phyloP scores from a whole-genome alignment of 306 rosid species.

The Lathyrus tuberosus region DNA sequence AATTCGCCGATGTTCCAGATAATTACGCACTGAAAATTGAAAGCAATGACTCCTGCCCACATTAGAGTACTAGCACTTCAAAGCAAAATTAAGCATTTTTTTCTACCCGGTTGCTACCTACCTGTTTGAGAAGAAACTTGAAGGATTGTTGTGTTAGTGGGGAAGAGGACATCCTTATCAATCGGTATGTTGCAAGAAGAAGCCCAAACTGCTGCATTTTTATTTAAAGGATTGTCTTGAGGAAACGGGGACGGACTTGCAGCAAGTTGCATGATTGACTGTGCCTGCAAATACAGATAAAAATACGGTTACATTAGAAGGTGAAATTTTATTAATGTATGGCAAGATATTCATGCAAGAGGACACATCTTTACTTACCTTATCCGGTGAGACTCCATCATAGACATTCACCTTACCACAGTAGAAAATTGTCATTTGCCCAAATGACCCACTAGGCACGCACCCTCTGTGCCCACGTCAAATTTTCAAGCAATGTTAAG shows the following conservation, averaged over 20 bases:
- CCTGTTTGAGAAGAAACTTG: conserved; percentile 73
- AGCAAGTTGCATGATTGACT: conserved; percentile 83
- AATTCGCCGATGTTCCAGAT: conserved; percentile 27
- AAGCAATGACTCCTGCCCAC: conserved; percentile 13
- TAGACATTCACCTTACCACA: conserved; percentile 97
- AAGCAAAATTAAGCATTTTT: conserved; percentile 12
- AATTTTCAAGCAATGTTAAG: conserved; percentile 35
- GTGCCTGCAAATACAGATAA: conserved; percentile 90
- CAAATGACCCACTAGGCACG: conserved; percentile 54
- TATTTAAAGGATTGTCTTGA: conserved; percentile 57
- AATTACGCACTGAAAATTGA: conserved; percentile 18
- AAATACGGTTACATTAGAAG: conserved; percentile 50
- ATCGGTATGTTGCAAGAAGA: conserved; percentile 52
- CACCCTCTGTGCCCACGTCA: conserved; percentile 69
- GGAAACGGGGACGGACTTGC: conserved; percentile 62
- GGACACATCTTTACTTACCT: conserved; percentile 72
- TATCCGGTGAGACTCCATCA: conserved; percentile 82
- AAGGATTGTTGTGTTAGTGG: conserved; percentile 54
- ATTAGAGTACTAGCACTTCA: conserved; percentile 14
- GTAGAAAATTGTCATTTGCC: conserved; percentile 95
- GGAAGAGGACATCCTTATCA: conserved; percentile 55
- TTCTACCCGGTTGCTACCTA: conserved; percentile 57
- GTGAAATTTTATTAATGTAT: conserved; percentile 38
- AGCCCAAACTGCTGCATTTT: conserved; percentile 54
- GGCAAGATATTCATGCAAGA: conserved; percentile 48